Conservation (phyloP, 169 alveolate species). For the Plasmodium fragile region DNA sequence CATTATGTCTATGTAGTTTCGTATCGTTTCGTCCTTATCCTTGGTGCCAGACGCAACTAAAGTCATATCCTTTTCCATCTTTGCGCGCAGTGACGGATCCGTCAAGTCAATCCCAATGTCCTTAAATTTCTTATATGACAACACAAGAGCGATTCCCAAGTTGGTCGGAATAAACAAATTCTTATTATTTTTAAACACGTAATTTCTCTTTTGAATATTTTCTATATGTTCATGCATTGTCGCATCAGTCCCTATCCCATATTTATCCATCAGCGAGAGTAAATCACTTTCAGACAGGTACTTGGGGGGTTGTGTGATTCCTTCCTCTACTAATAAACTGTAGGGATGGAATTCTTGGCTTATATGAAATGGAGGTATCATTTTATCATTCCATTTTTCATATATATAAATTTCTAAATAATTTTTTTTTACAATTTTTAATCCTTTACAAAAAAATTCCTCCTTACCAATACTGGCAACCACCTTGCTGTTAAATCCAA, state of each 20-base stretch:
- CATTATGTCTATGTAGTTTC: slow-evolving; percentile 71
- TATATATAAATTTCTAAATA: slow-evolving; percentile 67
- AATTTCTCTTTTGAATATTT: slow-evolving; percentile 97
- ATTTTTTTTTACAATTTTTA: slow-evolving; percentile 67
- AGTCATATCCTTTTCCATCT: slow-evolving; percentile 93
- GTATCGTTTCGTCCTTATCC: slow-evolving; percentile 53
- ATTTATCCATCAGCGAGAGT: slow-evolving; percentile 95
- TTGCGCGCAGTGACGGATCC: slow-evolving; percentile 93
- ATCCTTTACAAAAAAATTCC: slow-evolving; percentile 68
- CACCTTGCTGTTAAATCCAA: slow-evolving; percentile 87
- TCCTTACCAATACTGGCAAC: slow-evolving; percentile 41
- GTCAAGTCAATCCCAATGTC: slow-evolving; percentile 81
- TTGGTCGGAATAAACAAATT: slow-evolving; percentile 55
- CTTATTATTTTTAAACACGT: slow-evolving; percentile 84
- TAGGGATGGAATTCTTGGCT: slow-evolving; percentile 48
- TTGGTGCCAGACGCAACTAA: slow-evolving; percentile 91
- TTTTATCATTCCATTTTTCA: slow-evolving; percentile 76
- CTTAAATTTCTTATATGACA: slow-evolving; percentile 81
- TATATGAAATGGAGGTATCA: slow-evolving; percentile 45
- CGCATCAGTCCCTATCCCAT: slow-evolving; percentile 99
- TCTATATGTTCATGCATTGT: slow-evolving; percentile 98
- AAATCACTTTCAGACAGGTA: slow-evolving; percentile 96
- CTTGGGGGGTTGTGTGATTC: slow-evolving; percentile 93
- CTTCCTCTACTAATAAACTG: slow-evolving; percentile 55
- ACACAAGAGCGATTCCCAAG: slow-evolving; percentile 77